These are phyloP conservation scores for Anisodus tanguticus DNA, from an alignment of 257 asterid species.

Conservation along the genomic window DNA sequence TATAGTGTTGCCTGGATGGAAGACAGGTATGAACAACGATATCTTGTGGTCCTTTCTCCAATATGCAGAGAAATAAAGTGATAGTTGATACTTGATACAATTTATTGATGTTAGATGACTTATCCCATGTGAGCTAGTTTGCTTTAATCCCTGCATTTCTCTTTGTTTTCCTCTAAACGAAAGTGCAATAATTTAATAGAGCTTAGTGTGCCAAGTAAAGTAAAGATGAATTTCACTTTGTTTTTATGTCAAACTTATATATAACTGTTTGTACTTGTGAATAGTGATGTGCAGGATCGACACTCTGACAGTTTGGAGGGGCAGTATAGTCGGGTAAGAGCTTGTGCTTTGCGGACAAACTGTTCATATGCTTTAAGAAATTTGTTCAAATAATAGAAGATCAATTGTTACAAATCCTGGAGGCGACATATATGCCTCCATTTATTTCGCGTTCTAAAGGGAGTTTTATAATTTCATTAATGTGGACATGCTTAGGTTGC, in stretches of 20 bases:
- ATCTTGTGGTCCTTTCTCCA: neutral
- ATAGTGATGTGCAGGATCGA: constrained; percentile 10
- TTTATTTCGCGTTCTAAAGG: neutral
- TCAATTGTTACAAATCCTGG: constrained; percentile 38
- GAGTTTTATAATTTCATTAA: constrained; percentile 6
- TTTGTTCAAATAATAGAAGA: constrained; percentile 33
- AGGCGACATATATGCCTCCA: neutral
- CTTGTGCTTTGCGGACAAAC: neutral
- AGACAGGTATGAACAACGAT: constrained; percentile 59
- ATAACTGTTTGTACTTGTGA: too few relatives aligned
- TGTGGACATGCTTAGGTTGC: constrained; percentile 47
- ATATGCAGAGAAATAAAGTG: too few relatives aligned
- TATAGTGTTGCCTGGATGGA: constrained; percentile 99
- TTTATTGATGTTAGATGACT: too few relatives aligned
- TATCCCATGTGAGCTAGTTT: too few relatives aligned
- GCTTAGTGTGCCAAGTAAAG: too few relatives aligned
- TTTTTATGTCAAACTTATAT: neutral
- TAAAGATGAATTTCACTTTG: too few relatives aligned
- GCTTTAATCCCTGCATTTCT: too few relatives aligned
- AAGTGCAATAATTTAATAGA: too few relatives aligned
- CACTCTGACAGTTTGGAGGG: neutral
- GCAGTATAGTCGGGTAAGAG: constrained; percentile 11
- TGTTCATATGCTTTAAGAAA: neutral
- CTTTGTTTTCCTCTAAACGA: too few relatives aligned
- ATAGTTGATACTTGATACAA: neutral